Base-by-base conservation (phyloP, 805 yeast species). In the Saccharomycopsis javanensis region DNA sequence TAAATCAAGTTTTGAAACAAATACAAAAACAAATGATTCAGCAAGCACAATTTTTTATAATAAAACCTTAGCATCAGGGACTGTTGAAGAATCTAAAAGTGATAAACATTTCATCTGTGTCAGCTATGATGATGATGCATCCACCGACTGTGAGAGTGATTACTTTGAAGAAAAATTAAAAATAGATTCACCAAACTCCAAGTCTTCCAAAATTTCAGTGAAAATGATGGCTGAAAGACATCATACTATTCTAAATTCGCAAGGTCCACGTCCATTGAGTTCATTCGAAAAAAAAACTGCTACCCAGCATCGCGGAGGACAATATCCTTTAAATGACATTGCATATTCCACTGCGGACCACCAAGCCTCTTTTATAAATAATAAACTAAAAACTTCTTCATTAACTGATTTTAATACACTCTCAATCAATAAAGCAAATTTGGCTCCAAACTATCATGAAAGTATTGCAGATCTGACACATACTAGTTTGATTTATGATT, bases 201-300 rank as follows among this genome's bases (percentile, higher is more conserved):
- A 42, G 15, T 42, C 48, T 10, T 42, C 48, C 4, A 42, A 42
- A 16, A 42, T 42, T 8, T 42, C 48, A 18, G 48, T 25, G 15
- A 42, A 42, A 23, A 42, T 42, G 48, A 42, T 42, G 48, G 48
- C 48, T 20, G 48, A 42, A 20, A 42, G 48, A 42, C 48, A 42
- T 42, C 48, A 20, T 10, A 42, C 48, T 20, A 13, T 42, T 20
- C 23, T 42, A 10, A 42, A 20, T 42, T 42, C 48, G 11, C 48
- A 42, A 10, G 48, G 48, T 20, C 48, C 48, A 23, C 27, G 28
- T 8, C 15, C 48, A 42, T 25, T 42, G 5, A 42, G 48, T 20
- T 8, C 25, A 25, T 42, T 42, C 11, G 48, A 20, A 20, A 42
- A 18, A n/a, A 42, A 18, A 10, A 13, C 48, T 2, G 25, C 23